Base-by-base conservation (phyloP, 2,329 filamentous ascomycete species). In the Xylariaceae sp. region DNA sequence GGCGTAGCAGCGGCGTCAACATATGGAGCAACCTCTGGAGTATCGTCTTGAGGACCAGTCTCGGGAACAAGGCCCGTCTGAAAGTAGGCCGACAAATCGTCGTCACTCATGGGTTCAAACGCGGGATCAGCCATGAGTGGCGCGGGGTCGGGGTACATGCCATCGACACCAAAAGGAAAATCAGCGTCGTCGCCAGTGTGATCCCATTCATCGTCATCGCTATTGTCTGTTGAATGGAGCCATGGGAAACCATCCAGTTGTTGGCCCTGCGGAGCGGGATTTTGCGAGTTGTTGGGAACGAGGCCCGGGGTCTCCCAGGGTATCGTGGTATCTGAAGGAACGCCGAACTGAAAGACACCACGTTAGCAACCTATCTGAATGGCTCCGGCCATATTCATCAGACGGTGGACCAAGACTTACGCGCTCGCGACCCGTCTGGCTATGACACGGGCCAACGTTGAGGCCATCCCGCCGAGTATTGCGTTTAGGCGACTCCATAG, bases 361-460 rank as follows among this genome's bases (percentile, higher is more conserved):
- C 18, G 34, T 61, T 57, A 59, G 52, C 8, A 37, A 17, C 37
- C 1, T 35, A 30, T 10, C 17, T 18, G 17, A 15, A 23, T 35
- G 13, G 30, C 5, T 4, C 23, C 23, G 23, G 5, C 23, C 23
- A 30, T 30, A 5, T 30, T 5, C 23, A 30, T 30, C 49, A 7
- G 10, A 6, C 11, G n/a, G 45, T 48, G 15, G 15, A 30, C 23
- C 18, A 18, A 34, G 23, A 55, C 66, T 66, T 55, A 70, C 68
- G 45, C 68, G 66, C 61, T 67, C 55, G 37, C 64, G 67, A 49
- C 65, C 68, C 11, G 64, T 67, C 51, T 64, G 63, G 54, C 51
- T 65, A 17, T 62, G 52, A 49, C 68, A 68, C 51, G 53, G 64
- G 57, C 65, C 57, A n/a, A 64, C 56, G 11, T 60, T 60, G 53